Evolutionary conservation across 139 green algal species (phyloP).

Genomic region (Pseudopediastrum boryanum): DNA sequence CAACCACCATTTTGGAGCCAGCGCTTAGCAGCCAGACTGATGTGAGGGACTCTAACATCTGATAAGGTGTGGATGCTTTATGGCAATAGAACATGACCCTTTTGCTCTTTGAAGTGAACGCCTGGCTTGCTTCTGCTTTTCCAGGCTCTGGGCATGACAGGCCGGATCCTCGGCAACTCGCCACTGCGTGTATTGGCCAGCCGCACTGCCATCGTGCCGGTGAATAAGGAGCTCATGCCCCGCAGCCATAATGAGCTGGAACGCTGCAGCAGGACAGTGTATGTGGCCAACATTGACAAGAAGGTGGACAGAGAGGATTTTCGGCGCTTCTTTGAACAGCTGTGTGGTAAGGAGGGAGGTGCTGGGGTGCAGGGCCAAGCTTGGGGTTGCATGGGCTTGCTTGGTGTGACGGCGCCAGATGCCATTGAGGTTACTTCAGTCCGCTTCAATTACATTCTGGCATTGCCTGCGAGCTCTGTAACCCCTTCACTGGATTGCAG

Average conservation of each 20-base stretch:
- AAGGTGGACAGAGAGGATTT: conserved; percentile 56
- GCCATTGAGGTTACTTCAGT: too few relatives aligned
- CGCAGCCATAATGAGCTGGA: conserved; percentile 47
- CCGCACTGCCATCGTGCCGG: conserved; percentile 95
- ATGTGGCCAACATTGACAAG: conserved; percentile 96
- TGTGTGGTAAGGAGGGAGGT: conserved; percentile 76
- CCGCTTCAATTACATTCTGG: too few relatives aligned
- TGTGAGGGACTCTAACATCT: too few relatives aligned
- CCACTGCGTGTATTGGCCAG: conserved; percentile 86
- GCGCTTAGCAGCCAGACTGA: too few relatives aligned
- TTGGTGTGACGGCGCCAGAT: too few relatives aligned
- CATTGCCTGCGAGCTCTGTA: too few relatives aligned
- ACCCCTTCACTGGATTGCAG: too few relatives aligned
- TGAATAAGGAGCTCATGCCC: conserved; percentile 88
- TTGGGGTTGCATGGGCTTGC: too few relatives aligned
- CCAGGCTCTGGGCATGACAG: conserved; percentile 70
- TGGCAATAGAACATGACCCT: too few relatives aligned
- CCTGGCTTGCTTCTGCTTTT: neutral
- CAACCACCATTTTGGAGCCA: too few relatives aligned
- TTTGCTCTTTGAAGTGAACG: neutral
- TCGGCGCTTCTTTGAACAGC: conserved; percentile 84
- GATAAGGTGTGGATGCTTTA: too few relatives aligned
- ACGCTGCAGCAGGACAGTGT: conserved; percentile 84
- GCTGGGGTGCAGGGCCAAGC: neutral
- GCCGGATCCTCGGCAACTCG: conserved; percentile 71